phyloP scores from a whole-genome alignment of 805 yeast genomes.

The Monosporozyma aerobia region DNA sequence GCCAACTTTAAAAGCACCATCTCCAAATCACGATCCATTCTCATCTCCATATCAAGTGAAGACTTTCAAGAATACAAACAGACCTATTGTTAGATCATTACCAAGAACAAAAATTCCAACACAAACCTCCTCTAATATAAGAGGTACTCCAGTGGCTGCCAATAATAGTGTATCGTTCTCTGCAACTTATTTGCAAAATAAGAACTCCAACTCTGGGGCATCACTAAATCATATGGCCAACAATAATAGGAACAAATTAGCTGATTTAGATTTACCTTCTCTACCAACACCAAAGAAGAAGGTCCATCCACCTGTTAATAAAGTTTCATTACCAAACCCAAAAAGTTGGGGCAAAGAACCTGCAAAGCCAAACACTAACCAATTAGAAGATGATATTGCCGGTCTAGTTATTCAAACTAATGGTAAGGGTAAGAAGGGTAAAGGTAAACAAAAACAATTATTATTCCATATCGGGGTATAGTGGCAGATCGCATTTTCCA shows the following conservation, averaged over 20 bases:
- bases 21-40: conserved; percentile 16
- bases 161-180: conserved; percentile 18
- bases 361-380: conserved; percentile 1
- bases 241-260: conserved; percentile 11
- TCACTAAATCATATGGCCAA: conserved; percentile 5
- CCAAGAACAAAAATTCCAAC: not conserved
- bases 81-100: conserved; percentile 2
- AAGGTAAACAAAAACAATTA: conserved; percentile 43
- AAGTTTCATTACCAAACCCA: conserved; percentile 28
- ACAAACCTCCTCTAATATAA: conserved; percentile 1
- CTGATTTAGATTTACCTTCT: conserved; percentile 39
- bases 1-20: conserved; percentile 27
- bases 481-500: not conserved
- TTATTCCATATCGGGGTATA: conserved; percentile 44
- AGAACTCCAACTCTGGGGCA: conserved; percentile 15
- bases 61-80: not conserved
- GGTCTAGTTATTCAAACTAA: conserved; percentile 2
- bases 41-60: conserved; percentile 8
- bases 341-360: conserved; percentile 29
- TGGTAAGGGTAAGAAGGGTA: conserved; percentile 27
- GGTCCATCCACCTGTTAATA: conserved; percentile 51
- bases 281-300: conserved; percentile 30
- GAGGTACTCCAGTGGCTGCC: conserved; percentile 8
- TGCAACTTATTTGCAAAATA: conserved; percentile 26
- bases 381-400: conserved; percentile 7